phyloP scores from a whole-genome alignment of 2,329 filamentous ascomycete genomes.

The Fonsecaea nubica region DNA sequence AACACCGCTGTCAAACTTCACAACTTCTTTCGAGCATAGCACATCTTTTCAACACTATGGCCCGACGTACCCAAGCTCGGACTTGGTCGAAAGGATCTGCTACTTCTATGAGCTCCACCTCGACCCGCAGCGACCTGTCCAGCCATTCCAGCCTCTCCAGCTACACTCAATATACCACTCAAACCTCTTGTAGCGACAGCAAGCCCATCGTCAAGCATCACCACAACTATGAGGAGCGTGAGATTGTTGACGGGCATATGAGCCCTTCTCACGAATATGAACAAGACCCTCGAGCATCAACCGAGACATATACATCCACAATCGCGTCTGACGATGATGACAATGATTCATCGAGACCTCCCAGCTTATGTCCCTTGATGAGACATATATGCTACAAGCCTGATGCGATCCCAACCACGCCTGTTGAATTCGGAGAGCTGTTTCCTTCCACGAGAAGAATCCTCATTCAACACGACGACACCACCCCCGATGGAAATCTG shows the following conservation, averaged over 20 bases:
- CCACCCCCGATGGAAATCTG: conserved; percentile 92
- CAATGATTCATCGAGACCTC: conserved; percentile 51
- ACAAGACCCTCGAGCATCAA: conserved; percentile 61
- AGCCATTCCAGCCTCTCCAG: conserved; percentile 32
- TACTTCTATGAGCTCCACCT: conserved; percentile 32
- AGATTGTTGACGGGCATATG: conserved; percentile 16
- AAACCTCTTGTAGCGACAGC: conserved; percentile 37
- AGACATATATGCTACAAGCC: conserved; percentile 57
- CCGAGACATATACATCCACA: conserved; percentile 81
- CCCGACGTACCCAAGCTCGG: conserved; percentile 22
- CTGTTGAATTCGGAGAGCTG: conserved; percentile 79
- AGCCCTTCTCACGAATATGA: conserved; percentile 34
- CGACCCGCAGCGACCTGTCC: conserved; percentile 33
- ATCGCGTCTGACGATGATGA: conserved; percentile 60
- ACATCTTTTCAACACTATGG: conserved; percentile 23
- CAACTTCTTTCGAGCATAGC: not conserved
- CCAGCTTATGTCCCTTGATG: conserved; percentile 27
- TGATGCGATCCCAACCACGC: conserved; percentile 76
- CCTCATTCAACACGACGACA: conserved; percentile 86
- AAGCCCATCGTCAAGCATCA: conserved; percentile 30
- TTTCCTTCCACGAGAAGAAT: conserved; percentile 86
- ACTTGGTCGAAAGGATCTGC: conserved; percentile 32
- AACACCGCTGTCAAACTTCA: not conserved
- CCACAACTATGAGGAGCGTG: conserved; percentile 25
- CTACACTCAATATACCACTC: conserved; percentile 37